Base-by-base conservation (phyloP, 139 green algal genomes). In the Tetradesmus obliquus region DNA sequence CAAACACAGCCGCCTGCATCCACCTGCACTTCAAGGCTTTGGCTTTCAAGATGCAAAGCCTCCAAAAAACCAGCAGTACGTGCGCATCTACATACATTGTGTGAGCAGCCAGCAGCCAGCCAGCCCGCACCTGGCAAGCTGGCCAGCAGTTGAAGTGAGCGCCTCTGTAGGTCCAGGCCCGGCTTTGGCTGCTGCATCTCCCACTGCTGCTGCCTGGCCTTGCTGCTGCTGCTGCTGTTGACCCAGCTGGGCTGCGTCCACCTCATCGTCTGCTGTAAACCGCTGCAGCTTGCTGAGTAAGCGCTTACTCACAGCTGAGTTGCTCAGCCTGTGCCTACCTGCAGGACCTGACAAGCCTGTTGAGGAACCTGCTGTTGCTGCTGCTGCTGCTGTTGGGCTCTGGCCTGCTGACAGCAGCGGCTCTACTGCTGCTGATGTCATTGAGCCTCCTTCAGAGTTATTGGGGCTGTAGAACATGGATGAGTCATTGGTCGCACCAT, bases 111-210 rank as follows among this genome's bases (percentile, higher is more conserved):
- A 76, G 17, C 66, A 24, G 17, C n/a, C 5, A 24, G 8, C n/a
- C 5, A 19, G 66, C 66, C 2, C 66, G 2, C n/a, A 76, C n/a
- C 24, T n/a, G 1, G 72, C 20, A 22, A 89, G 19, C 19, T 55
- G 66, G 24, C 85, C 66, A 19, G 85, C 85, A 62, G 85, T 89
- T 53, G 85, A 82, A 5, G 85, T 89, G 6, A 89, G 71, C 3
- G 85, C 85, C 24, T 57, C 85, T 60, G 85, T 82, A 6, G 24
- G 24, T 9, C 24, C 76, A 51, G 76, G 22, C 17, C 15, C 66
- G 69, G 62, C 85, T 82, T 3, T 6, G 55, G 57, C 84, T 55
- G 10, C 24, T 54, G n/a, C 66, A 3, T 4, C 66, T 24, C 17
- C 66, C 51, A 13, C 66, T 89, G 85, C 32, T 51, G 45, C 84